These are phyloP conservation scores for Mimosa bimucronata DNA, from an alignment of 306 rosid species.

Conservation along the genomic window DNA sequence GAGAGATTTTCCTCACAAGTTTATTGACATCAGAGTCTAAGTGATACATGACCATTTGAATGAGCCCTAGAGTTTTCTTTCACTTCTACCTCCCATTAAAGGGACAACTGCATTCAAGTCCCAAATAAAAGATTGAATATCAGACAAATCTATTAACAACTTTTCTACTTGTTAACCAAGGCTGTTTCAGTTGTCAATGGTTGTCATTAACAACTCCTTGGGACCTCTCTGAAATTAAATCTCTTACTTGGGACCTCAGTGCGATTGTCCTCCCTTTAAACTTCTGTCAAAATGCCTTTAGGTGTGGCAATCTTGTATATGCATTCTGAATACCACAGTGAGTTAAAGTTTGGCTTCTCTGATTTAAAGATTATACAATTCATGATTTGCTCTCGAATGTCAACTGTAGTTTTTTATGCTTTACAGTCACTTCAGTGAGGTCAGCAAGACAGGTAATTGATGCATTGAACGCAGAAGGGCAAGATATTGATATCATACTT, in stretches of 20 bases:
- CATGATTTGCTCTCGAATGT: conserved; percentile 11
- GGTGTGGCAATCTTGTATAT: conserved; percentile 12
- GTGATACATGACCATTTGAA: neutral
- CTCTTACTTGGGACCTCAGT: too few relatives aligned
- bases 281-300: neutral
- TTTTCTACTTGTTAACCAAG: too few relatives aligned
- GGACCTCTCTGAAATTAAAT: too few relatives aligned
- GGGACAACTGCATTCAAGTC: too few relatives aligned
- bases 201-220: too few relatives aligned
- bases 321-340: conserved; percentile 12
- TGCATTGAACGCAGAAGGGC: conserved; percentile 94
- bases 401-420: conserved; percentile 35
- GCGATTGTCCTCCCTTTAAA: too few relatives aligned
- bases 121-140: too few relatives aligned
- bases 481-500: conserved; percentile 87
- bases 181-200: too few relatives aligned
- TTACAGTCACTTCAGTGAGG: conserved; percentile 74
- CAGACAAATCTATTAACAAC: too few relatives aligned
- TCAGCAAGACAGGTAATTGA: conserved; percentile 92
- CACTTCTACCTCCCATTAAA: neutral
- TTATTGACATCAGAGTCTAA: neutral
- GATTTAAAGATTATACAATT: conserved; percentile 24
- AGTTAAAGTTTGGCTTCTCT: conserved; percentile 13
- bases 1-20: neutral
- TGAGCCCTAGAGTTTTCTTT: neutral